Percentiles rank a stretch among this genome's conserved stretches.
These are phyloP conservation scores for Cordyceps militaris DNA, from an alignment of 2,329 filamentous ascomycete genomes.

Conservation along the genomic window DNA sequence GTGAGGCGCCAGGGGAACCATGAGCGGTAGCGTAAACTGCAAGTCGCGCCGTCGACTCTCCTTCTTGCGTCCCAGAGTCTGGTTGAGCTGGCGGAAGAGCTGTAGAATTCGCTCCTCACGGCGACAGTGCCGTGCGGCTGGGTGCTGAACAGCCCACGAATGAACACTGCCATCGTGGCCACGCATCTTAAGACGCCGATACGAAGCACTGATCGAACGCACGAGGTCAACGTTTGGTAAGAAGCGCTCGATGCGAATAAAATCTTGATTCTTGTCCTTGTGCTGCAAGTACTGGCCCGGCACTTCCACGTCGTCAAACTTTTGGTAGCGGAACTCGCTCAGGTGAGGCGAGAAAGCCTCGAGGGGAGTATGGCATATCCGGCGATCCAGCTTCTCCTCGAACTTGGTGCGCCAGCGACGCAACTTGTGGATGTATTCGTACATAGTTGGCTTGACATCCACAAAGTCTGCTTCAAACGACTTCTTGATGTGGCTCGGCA, in stretches of 20 bases:
- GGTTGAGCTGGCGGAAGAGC: conserved; percentile 95
- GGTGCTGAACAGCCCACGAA: conserved; percentile 92
- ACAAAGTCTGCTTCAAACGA: conserved; percentile 99
- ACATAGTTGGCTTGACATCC: conserved; percentile 89
- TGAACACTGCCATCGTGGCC: conserved; percentile 97
- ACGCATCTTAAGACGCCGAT: conserved; percentile 88
- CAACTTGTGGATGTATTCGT: conserved; percentile 95
- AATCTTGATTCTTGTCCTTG: conserved; percentile 98
- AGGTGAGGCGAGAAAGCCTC: conserved; percentile 85
- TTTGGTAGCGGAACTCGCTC: conserved; percentile 94
- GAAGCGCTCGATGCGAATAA: conserved; percentile 95
- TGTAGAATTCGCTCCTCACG: conserved; percentile 93
- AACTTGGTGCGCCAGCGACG: conserved; percentile 96
- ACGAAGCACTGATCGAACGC: conserved; percentile 81
- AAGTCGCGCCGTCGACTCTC: conserved; percentile 89
- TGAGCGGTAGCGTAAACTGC: conserved; percentile 91
- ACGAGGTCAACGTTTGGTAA: conserved; percentile 90
- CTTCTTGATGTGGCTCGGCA: conserved; percentile 89
- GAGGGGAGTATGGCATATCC: conserved; percentile 64
- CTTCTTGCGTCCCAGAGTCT: conserved; percentile 83
- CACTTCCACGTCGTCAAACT: conserved; percentile 97
- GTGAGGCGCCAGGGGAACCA: conserved; percentile 91
- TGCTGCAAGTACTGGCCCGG: conserved; percentile 95
- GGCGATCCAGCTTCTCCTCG: conserved; percentile 90
- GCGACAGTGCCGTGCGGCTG: conserved; percentile 83